phyloP scores from a whole-genome alignment of 2,329 filamentous ascomycete genomes.

The Chaetomiaceae sp. region DNA sequence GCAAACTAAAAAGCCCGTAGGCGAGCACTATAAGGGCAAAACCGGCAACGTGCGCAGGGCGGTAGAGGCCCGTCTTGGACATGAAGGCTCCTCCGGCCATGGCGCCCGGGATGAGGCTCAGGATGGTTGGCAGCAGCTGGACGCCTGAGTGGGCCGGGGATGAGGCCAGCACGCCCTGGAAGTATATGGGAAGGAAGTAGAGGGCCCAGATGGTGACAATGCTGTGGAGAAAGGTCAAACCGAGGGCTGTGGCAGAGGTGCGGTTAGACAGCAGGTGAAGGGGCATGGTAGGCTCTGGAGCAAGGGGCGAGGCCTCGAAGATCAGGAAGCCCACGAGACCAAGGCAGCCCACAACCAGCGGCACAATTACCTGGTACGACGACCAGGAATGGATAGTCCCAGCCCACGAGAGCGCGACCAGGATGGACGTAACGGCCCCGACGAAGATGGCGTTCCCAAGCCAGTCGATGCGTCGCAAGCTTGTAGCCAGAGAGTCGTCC shows the following conservation, averaged over 20 bases:
- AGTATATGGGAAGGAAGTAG: conserved; percentile 41
- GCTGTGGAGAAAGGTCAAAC: conserved; percentile 34
- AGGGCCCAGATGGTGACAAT: conserved; percentile 33
- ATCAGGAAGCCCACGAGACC: conserved; percentile 29
- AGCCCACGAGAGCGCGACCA: no score
- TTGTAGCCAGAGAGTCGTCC: no score
- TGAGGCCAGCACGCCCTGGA: conserved; percentile 31
- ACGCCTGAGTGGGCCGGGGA: conserved; percentile 29
- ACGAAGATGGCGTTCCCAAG: no score
- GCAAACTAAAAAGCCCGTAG: background rate
- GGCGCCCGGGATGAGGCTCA: conserved; percentile 24
- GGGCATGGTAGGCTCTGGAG: conserved; percentile 10
- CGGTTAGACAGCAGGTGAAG: conserved; percentile 41
- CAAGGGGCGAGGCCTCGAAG: no score
- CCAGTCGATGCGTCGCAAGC: no score
- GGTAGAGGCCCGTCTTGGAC: conserved; percentile 24
- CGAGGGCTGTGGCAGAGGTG: conserved; percentile 30
- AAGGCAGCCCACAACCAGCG: no score
- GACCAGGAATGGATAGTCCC: no score
- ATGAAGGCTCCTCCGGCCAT: conserved; percentile 27
- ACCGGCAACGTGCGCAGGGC: conserved; percentile 23
- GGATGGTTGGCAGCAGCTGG: conserved; percentile 23
- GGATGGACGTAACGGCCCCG: no score
- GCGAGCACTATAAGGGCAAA: background rate
- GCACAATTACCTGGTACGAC: no score